Conservation (phyloP, 768 basidiomycete species). For the Tubosaeta sp. region DNA sequence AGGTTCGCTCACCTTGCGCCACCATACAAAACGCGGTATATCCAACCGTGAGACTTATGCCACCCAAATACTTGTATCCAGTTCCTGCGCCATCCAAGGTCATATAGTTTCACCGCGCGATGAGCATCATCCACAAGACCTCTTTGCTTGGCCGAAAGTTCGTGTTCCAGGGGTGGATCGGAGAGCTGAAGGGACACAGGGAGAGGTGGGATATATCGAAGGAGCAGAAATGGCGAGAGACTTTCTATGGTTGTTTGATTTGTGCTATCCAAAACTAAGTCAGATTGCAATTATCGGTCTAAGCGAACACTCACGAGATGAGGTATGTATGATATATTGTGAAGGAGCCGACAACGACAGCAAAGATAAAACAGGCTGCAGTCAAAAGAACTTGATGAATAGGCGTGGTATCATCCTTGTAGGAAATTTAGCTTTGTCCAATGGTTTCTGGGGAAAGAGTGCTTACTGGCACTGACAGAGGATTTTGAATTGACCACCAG, state of each 20-base stretch:
- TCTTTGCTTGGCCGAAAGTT: conserved; percentile 55
- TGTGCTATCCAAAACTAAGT: conserved; percentile 41
- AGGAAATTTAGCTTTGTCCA: not conserved
- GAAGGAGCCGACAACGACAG: conserved; percentile 72
- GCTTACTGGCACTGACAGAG: conserved; percentile 53
- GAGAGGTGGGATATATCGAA: conserved; percentile 65
- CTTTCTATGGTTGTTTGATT: conserved; percentile 86
- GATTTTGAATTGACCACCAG: conserved; percentile 62
- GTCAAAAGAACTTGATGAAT: conserved; percentile 66
- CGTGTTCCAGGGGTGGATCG: conserved; percentile 67
- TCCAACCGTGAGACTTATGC: conserved; percentile 40
- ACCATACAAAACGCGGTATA: conserved; percentile 52
- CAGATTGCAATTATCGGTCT: not conserved
- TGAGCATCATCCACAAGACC: conserved; percentile 60
- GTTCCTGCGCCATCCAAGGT: conserved; percentile 71
- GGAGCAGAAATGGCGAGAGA: conserved; percentile 68
- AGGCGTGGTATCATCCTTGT: conserved; percentile 59
- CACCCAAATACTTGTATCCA: conserved; percentile 59
- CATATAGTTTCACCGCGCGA: conserved; percentile 56
- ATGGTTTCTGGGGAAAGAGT: not conserved
- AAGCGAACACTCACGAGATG: conserved; percentile 48
- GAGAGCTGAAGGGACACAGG: conserved; percentile 49
- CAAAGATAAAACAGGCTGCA: conserved; percentile 55
- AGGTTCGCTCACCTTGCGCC: conserved; percentile 41
- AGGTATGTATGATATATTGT: conserved; percentile 74